Evolutionary conservation across 345 rosid species (phyloP), one percentile per base, ranked within the genome.

Genomic region (Dipteronia dyeriana): DNA sequence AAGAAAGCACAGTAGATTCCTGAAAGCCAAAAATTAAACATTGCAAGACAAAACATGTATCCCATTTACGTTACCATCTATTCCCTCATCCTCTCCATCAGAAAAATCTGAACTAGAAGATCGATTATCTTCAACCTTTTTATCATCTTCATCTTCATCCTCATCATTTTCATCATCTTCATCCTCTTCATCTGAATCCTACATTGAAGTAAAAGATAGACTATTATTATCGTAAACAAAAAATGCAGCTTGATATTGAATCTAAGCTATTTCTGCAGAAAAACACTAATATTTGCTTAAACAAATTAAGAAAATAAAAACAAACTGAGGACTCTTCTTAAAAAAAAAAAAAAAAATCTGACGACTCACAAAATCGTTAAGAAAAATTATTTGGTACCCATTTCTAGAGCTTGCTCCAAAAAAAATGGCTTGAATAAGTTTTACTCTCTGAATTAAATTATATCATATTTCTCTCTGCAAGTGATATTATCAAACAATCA

Each of bases 131-230:
- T 7, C 73, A 73, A 80, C 76, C 47, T 56, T 73, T 73, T 80
- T 75, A 34, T 78, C 38, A 19, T 76, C 76, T 9, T 87, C 85
- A 29, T 79, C 79, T 6, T 34, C 79, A 68, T 23, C 81, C 25
- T 29, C 77, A 43, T 75, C 84, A 68, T 59, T 67, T 8, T 75
- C 71, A 45, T 73, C 83, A 70, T 85, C 85, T 26, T 83, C 88
- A 68, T 75, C 84, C 26, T 73, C 91, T 56, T 82, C 88, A 59
- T 86, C 86, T 9, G 84, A 75, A 68, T 78, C 94, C 99, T 93
- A 79, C 43, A 59, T 34, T 20, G 11, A 29, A 78, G 68, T 14
- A 66, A 29, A 41, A 16, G 34, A 61, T 60, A 13, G n/a, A 75
- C 49, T 25, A 25, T 51, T 8, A 56, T 19, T 13, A 23, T 10